phyloP scores from a whole-genome alignment of 331 rosid species.

The Rhamnella rubrinervis region DNA sequence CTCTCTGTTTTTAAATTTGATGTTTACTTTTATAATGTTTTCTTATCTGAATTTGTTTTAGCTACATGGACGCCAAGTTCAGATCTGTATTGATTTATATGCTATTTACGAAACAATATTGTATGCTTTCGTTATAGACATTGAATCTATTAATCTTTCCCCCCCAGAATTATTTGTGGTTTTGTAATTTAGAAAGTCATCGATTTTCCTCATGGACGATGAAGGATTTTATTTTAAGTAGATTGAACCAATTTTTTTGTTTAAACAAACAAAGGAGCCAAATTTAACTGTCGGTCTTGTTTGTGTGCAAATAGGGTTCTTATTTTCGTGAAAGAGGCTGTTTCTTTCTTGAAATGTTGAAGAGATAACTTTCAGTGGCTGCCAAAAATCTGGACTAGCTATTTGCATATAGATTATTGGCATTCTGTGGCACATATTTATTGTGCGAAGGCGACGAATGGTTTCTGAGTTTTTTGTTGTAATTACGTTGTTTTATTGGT shows the following conservation, averaged over 20 bases:
- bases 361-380: background rate
- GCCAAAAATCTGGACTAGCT: background rate
- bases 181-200: background rate
- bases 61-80: conserved; percentile 28
- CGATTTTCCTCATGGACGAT: background rate
- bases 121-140: background rate
- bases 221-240: background rate
- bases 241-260: background rate
- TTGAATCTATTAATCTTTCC: conserved; percentile 6
- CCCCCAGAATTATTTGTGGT: background rate
- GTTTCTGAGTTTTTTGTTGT: conserved; percentile 1
- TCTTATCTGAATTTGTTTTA: conserved; percentile 14
- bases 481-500: background rate
- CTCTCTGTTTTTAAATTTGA: conserved; percentile 12
- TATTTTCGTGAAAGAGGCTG: background rate
- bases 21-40: conserved; percentile 7
- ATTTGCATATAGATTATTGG: background rate
- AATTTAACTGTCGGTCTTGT: background rate
- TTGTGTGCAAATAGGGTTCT: background rate
- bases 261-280: background rate
- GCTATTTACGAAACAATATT: background rate
- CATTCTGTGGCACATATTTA: background rate
- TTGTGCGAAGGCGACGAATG: background rate
- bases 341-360: background rate
- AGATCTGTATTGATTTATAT: conserved; percentile 51